Percentiles rank a stretch among this genome's conserved stretches.
phyloP scores from a whole-genome alignment of 768 basidiomycete genomes.

The Russula griseocarnosa region DNA sequence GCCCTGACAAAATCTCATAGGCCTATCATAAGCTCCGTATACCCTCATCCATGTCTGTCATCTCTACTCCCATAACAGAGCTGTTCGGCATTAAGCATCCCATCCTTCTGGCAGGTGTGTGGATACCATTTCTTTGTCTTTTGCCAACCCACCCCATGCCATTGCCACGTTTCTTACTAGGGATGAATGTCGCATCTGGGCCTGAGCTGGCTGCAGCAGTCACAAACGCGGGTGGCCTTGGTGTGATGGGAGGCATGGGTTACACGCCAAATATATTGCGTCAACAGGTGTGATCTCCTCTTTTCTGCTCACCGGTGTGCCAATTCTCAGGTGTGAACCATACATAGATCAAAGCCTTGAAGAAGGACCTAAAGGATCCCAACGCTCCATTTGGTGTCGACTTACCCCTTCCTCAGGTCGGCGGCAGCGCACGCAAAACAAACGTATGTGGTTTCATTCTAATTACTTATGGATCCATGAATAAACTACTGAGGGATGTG shows the following conservation, averaged over 20 bases:
- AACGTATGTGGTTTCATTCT: conserved; percentile 48
- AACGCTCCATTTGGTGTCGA: conserved; percentile 89
- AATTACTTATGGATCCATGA: too few species aligned
- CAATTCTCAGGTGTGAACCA: not conserved
- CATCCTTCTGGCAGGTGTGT: conserved; percentile 70
- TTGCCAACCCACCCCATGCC: too few species aligned
- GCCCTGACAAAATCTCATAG: too few species aligned
- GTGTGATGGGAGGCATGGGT: conserved; percentile 87
- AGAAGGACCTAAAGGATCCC: conserved; percentile 66
- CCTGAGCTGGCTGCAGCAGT: conserved; percentile 91
- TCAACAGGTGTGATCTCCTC: conserved; percentile 52
- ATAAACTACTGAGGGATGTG: conserved; percentile 12
- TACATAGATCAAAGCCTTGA: conserved; percentile 63
- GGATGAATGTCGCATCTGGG: conserved; percentile 65
- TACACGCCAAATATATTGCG: conserved; percentile 80
- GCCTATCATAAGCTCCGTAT: not conserved
- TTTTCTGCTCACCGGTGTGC: not conserved
- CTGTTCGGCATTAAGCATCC: conserved; percentile 88
- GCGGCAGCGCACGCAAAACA: conserved; percentile 84
- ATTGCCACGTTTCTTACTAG: conserved; percentile 30
- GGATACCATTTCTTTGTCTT: not conserved
- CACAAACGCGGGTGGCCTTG: conserved; percentile 89
- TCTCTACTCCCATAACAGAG: conserved; percentile 80
- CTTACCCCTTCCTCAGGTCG: conserved; percentile 81
- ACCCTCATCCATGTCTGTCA: conserved; percentile 47